Conservation (phyloP, 2,329 filamentous ascomycete genomes). For the Lizonia empirigonia region DNA sequence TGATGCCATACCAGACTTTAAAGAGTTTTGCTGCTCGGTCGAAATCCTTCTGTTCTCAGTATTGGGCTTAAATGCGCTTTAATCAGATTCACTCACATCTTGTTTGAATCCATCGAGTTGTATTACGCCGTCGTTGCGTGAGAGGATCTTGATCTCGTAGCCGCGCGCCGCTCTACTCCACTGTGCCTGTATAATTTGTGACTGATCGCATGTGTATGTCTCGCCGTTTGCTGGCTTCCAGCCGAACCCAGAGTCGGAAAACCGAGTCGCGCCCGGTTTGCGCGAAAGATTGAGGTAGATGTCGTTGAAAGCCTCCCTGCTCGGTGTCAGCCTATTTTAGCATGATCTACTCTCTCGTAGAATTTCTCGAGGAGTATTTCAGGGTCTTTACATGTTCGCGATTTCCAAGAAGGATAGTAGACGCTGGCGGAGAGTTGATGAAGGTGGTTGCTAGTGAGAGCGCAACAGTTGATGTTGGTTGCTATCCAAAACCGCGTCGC, state of each 20-base stretch:
- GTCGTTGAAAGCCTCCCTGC: constrained; percentile 91
- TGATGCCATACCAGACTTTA: constrained; percentile 97
- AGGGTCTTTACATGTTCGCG: constrained; percentile 6
- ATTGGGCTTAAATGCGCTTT: background rate
- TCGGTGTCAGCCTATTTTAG: constrained; percentile 7
- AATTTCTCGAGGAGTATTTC: background rate
- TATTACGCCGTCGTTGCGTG: constrained; percentile 81
- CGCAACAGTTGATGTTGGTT: constrained; percentile 6
- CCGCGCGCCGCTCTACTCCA: constrained; percentile 95
- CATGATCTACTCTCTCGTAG: too few species aligned
- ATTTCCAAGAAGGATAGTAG: background rate
- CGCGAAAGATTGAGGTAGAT: constrained; percentile 96
- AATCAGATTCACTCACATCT: constrained; percentile 60
- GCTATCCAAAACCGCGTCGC: background rate
- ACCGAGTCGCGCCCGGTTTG: constrained; percentile 88
- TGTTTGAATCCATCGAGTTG: constrained; percentile 95
- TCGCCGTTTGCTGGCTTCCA: constrained; percentile 92
- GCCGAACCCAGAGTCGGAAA: constrained; percentile 90
- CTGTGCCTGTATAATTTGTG: constrained; percentile 83
- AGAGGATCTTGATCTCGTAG: constrained; percentile 90
- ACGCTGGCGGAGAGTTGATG: constrained; percentile 4
- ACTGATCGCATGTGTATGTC: constrained; percentile 89
- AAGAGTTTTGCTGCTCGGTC: constrained; percentile 91
- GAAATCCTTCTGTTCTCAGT: constrained; percentile 67
- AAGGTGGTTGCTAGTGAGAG: background rate